Evolutionary conservation across 2,329 filamentous ascomycete genomes (phyloP).

Genomic region (Calycina marina): DNA sequence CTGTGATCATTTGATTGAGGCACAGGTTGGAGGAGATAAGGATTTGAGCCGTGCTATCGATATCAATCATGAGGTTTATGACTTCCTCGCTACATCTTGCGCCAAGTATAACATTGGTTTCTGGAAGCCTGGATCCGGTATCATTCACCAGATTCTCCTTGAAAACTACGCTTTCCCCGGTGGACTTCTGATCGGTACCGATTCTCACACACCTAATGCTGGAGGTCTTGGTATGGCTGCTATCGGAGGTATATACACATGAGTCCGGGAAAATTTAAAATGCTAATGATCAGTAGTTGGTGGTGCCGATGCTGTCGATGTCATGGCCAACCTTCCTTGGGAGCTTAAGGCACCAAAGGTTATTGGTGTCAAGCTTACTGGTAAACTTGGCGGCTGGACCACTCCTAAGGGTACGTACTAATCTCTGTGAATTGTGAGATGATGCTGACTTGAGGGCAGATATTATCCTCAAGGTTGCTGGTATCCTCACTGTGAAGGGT

Average conservation of each 20-base stretch:
- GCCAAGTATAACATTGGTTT: conserved; percentile 99
- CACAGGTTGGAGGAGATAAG: conserved; percentile 82
- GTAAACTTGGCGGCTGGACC: conserved; percentile 79
- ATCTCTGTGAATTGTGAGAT: neutral
- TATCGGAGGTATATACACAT: conserved; percentile 56
- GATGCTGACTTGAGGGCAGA: conserved; percentile 34
- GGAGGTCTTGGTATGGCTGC: conserved; percentile 79
- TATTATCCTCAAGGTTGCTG: conserved; percentile 93
- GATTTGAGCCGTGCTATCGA: conserved; percentile 80
- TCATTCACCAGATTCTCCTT: conserved; percentile 96
- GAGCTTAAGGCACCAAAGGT: conserved; percentile 96
- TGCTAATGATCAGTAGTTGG: conserved; percentile 52
- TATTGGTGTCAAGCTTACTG: conserved; percentile 91
- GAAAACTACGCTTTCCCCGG: conserved; percentile 99
- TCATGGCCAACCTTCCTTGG: conserved; percentile 95
- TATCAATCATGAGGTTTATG: conserved; percentile 99
- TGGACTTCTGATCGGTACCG: conserved; percentile 93
- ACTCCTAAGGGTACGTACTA: conserved; percentile 64
- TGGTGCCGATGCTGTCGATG: conserved; percentile 95
- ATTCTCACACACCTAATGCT: conserved; percentile 94
- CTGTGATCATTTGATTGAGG: conserved; percentile 99
- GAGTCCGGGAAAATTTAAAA: neutral
- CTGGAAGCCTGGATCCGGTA: conserved; percentile 97
- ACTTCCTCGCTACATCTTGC: conserved; percentile 86
- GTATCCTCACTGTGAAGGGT: conserved; percentile 94